Percentiles rank a stretch among this genome's conserved stretches.
Conservation (phyloP, 345 rosid species). For the Diplotaxis tenuifolia region DNA sequence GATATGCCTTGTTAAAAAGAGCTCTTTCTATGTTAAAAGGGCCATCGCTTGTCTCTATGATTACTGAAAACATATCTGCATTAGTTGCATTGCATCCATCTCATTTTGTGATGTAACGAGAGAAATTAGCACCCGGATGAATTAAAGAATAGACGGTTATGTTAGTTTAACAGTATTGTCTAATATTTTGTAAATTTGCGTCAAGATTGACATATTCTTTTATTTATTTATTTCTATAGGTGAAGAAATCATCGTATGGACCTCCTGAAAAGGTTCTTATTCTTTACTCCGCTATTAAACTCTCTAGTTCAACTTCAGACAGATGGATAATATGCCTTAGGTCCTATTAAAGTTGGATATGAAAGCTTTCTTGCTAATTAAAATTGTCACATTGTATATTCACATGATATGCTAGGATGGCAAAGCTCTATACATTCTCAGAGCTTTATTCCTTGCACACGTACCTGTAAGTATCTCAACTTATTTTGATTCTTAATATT, state of each 20-base stretch:
- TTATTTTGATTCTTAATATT: constrained; percentile 10
- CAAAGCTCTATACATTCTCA: constrained; percentile 58
- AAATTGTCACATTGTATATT: neutral
- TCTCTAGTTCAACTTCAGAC: neutral
- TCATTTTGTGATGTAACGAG: neutral
- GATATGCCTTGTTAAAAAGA: neutral
- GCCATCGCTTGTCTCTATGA: neutral
- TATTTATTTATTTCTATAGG: constrained; percentile 44
- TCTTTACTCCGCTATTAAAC: constrained; percentile 9
- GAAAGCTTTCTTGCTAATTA: constrained; percentile 7
- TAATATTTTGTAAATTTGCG: constrained; percentile 7
- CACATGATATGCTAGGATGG: constrained; percentile 51
- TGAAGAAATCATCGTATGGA: constrained; percentile 48
- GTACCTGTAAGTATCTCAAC: constrained; percentile 63
- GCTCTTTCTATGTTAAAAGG: constrained; percentile 2
- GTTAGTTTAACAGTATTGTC: constrained; percentile 12
- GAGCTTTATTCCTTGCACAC: constrained; percentile 81
- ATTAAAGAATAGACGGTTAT: constrained; percentile 8
- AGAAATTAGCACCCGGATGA: neutral
- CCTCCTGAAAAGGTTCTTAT: constrained; percentile 50
- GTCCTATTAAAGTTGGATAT: neutral
- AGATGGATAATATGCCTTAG: constrained; percentile 17
- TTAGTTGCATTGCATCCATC: neutral
- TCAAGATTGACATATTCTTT: neutral
- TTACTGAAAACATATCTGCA: constrained; percentile 2